Base-by-base conservation (phyloP, 257 asterid species). In the Solanum gracilifrons region DNA sequence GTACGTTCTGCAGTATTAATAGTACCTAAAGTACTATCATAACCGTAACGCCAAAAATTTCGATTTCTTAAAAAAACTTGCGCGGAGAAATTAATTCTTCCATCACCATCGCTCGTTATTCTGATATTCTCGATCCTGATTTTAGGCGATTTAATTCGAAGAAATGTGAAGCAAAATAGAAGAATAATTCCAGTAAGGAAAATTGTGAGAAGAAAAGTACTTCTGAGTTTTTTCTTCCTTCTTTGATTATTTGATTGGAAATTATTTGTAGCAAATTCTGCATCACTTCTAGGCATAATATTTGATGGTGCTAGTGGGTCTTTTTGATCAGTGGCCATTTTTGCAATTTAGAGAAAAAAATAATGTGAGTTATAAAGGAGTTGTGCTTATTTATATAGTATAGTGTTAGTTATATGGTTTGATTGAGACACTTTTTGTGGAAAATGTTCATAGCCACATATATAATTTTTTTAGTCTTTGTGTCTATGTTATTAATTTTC, bases 221-320 rank as follows among this genome's bases (percentile, higher is more conserved):
- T 90, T 88, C 85, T 90, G 88, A 46, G 64, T 43, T 89, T 64
- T 33, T 88, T 89, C 79, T 89, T 89, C 93, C 86, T 91, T 87
- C 69, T 88, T 86, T 29, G 83, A 16, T 36, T 23, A 36, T 55
- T 66, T 11, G 87, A 43, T 68, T 21, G 90, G 89, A 85, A 37
- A 85, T 75, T 77, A 35, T 10, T 74, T 13, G 73, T 75, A n/a
- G 86, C 71, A 20, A 86, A 82, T 87, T 89, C 95, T 83, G 87
- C 91, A 62, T 92, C 92, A 72, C 94, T 91, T 87, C 94, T 82
- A 1, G 93, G 93, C 60, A 89, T 41, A 9, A 85, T 39, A 8
- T 87, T 79, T 68, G 94, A 69, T 37, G 94, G 92, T 12, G 95
- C 92, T 4, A 91, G 82, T 0, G 94, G 90, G 55, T 89, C 51